Conservation (phyloP, 1,284 basidiomycete species). For the Ceratobasidium sp. region DNA sequence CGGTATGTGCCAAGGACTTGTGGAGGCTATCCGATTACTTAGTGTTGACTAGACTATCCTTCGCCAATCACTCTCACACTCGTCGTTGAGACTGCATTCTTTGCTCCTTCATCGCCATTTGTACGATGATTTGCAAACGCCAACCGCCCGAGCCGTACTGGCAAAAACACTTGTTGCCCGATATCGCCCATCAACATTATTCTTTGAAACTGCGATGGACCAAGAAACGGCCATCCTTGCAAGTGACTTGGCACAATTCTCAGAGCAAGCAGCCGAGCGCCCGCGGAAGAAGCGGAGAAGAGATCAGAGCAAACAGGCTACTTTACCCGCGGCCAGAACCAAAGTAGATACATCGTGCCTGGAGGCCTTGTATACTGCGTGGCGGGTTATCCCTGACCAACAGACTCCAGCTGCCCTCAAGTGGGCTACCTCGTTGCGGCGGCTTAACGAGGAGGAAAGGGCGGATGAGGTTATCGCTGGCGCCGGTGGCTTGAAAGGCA, state of each 20-base stretch:
- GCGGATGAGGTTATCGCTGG: conserved; percentile 1
- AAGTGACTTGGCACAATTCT: neutral
- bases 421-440: conserved; percentile 4
- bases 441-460: neutral
- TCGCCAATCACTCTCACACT: conserved; percentile 56
- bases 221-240: conserved; percentile 3
- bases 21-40: too few relatives aligned
- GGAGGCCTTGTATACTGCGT: conserved; percentile 16
- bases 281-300: neutral
- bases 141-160: neutral
- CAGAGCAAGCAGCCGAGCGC: neutral
- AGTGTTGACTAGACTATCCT: conserved; percentile 53
- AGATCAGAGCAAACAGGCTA: neutral
- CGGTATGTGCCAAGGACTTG: too few relatives aligned
- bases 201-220: conserved; percentile 17
- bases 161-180: conserved; percentile 10
- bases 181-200: conserved; percentile 21
- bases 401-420: conserved; percentile 6
- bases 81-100: conserved; percentile 30
- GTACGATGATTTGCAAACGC: conserved; percentile 15
- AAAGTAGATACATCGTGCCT: neutral
- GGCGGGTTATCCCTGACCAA: conserved; percentile 33
- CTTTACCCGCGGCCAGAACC: neutral
- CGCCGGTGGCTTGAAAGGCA: conserved; percentile 28
- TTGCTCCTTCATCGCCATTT: conserved; percentile 27